Evolutionary conservation across 805 yeast species (phyloP), one percentile per base, ranked within the genome.

Genomic region (Cyberlindnera mrakii): DNA sequence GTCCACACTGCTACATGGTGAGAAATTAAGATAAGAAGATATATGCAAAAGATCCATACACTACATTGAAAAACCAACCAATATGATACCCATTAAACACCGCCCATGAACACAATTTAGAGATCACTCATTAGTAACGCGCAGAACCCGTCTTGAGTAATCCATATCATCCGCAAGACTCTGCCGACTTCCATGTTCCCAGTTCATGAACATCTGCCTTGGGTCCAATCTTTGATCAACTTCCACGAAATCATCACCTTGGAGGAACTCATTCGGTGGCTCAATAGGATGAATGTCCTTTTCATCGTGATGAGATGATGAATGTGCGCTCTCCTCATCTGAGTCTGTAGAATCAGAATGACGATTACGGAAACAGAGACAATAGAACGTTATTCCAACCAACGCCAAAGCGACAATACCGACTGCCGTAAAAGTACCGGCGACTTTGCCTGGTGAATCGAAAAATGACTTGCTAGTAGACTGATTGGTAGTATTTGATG

Each of bases 351-450:
- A 40, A 1, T 52, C 52, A 15, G 46, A 44, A 7, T 48, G 49
- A 6, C 43, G 44, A n/a, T 36, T 36, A 51, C 38, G 45, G 42
- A 64, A 64, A 43, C 50, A 73, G 59, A 66, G 77, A 61, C 60
- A 72, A 53, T 62, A 74, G 11, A 76, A 33, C 2, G 81, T 47
- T 1, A 69, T 64, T 0, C 64, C 59, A 1, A 82, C 39, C 1
- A 80, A 38, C 0, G 71, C 77, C 0, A 75, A 50, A 0, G 65
- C 74, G 3, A 81, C 81, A 4, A 85, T 49, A 1, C 88, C 93
- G 16, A 85, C 93, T 0, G 76, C 89, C 2, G 81, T 75, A 61
- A 85, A 85, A 0, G 84, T 80, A 2, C 93, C 95, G 0, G 90
- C 93, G 1, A 85, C 91, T 54, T 81, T 82, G 0, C 90, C 91